Conservation (phyloP, 2,329 filamentous ascomycete species). For the Gnomoniopsis smithogilvyi region DNA sequence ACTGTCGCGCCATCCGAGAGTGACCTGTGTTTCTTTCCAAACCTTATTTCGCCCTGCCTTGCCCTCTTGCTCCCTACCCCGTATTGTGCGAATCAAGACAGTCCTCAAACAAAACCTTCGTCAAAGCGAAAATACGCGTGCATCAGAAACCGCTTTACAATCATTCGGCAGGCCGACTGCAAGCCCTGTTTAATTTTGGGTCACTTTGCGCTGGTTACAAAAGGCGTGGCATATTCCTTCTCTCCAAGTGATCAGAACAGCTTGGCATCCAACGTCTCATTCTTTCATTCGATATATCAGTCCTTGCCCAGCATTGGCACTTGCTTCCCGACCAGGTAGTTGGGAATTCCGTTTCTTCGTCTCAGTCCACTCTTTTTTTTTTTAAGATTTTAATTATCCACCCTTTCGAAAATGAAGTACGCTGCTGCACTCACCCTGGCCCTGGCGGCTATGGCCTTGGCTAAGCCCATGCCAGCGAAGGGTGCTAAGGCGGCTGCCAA, state of each 20-base stretch:
- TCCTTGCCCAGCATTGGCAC: neutral
- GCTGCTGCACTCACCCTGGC: neutral
- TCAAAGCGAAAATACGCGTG: neutral
- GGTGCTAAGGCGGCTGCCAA: neutral
- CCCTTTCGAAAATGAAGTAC: neutral
- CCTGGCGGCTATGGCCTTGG: constrained; percentile 1
- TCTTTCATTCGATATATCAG: neutral
- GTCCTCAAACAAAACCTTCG: neutral
- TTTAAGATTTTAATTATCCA: neutral
- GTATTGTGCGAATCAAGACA: neutral
- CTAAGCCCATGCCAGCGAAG: neutral
- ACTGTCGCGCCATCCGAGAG: no score
- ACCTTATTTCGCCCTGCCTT: no score
- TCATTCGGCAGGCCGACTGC: neutral
- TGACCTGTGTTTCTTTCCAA: no score
- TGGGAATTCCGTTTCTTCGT: neutral
- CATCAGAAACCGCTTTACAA: neutral
- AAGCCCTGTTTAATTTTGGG: neutral
- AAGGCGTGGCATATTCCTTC: neutral
- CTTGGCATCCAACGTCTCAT: neutral
- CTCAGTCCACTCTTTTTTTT: neutral
- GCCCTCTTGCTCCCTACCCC: no score
- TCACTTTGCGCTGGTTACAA: neutral
- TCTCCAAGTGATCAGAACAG: neutral
- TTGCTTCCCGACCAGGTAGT: neutral